Percentiles rank a stretch among this genome's conserved stretches.
Conservation (phyloP, 345 rosid genomes). For the Syzygium aqueum region DNA sequence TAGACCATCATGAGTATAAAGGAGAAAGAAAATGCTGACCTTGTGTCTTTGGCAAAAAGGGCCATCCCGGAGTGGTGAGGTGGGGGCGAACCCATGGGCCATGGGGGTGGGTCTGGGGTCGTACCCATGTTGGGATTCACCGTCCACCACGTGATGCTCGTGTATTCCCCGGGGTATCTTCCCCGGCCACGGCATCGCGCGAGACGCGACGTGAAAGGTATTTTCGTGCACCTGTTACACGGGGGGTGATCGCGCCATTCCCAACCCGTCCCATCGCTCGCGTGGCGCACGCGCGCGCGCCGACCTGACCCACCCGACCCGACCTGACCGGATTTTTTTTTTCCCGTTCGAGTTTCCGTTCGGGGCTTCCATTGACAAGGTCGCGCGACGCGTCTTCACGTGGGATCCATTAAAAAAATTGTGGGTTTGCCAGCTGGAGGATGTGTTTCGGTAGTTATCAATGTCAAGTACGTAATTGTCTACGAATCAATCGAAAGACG, state of each 20-base stretch:
- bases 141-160: not conserved
- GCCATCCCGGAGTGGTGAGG: not conserved
- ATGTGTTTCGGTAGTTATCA: not conserved
- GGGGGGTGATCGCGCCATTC: not conserved
- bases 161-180: not conserved
- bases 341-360: not conserved
- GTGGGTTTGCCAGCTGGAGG: not conserved
- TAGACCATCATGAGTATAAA: not conserved
- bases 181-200: not conserved
- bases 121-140: not conserved
- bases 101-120: not conserved
- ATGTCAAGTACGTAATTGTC: not conserved
- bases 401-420: not conserved
- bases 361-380: not conserved
- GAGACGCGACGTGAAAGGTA: not conserved
- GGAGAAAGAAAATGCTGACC: not conserved
- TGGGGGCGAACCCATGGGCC: not conserved
- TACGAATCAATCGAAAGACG: too few relatives aligned
- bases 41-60: not conserved
- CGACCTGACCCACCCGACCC: too few relatives aligned
- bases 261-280: not conserved
- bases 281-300: fast-evolving
- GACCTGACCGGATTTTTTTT: not conserved
- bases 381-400: not conserved
- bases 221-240: not conserved